phyloP scores from a whole-genome alignment of 331 rosid species.

The Prunus yedoensis region DNA sequence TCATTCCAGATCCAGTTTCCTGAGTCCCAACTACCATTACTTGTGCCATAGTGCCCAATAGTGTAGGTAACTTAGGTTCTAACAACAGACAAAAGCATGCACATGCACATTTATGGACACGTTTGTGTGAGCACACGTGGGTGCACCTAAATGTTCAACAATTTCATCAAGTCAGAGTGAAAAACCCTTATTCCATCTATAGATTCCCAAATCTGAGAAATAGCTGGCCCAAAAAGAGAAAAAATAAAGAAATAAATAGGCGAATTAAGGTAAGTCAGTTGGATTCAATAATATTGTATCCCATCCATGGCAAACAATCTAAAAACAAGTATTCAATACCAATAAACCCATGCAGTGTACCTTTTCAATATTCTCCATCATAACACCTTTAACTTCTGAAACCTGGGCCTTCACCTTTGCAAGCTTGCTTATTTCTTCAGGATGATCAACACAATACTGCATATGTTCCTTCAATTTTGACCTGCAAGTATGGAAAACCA shows the following conservation, averaged over 20 bases:
- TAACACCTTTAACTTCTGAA: slow-evolving; percentile 97
- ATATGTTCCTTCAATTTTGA: slow-evolving; percentile 92
- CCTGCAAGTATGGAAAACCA: slow-evolving; percentile 35
- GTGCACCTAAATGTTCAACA: background rate
- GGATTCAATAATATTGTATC: background rate
- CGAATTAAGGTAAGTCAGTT: background rate
- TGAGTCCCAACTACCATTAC: background rate
- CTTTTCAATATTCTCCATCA: slow-evolving; percentile 99
- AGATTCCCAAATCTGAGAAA: background rate
- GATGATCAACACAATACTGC: slow-evolving; percentile 94
- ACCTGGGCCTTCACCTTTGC: slow-evolving; percentile 98
- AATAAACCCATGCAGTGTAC: slow-evolving; percentile 35
- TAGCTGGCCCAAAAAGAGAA: background rate
- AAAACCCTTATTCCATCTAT: background rate
- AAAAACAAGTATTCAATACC: slow-evolving; percentile 3
- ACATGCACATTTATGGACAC: background rate
- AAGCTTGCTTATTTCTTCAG: slow-evolving; percentile 95
- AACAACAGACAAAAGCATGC: background rate
- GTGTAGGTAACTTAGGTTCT: background rate
- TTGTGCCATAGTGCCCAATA: background rate
- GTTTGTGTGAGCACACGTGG: background rate
- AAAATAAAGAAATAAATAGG: background rate
- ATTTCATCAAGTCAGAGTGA: background rate
- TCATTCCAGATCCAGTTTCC: background rate
- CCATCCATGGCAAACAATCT: background rate